Conservation (phyloP, 352 stramenopile species). For the Globisporangium irregulare region DNA sequence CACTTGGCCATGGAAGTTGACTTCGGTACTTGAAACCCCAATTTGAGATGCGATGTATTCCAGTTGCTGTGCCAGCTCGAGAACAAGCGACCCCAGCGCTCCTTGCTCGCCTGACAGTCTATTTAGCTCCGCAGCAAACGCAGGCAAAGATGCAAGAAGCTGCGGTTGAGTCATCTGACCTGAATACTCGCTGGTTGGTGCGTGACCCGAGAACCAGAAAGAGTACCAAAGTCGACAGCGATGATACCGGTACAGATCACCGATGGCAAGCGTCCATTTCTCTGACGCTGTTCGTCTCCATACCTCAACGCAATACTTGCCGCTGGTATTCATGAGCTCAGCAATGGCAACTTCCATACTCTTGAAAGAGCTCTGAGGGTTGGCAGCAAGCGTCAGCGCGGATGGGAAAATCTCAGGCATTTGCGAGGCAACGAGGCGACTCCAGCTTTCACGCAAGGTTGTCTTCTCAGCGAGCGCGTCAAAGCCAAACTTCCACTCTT, state of each 20-base stretch:
- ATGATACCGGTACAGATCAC: constrained; percentile 19
- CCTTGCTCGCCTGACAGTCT: constrained; percentile 33
- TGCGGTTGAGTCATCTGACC: constrained; percentile 29
- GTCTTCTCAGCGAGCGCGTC: neutral
- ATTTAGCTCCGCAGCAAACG: constrained; percentile 36
- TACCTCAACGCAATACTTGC: neutral
- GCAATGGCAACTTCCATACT: constrained; percentile 4
- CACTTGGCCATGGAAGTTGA: constrained; percentile 29
- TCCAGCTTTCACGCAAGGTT: constrained; percentile 25
- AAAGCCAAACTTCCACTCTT: constrained; percentile 53
- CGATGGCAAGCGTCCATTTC: constrained; percentile 9
- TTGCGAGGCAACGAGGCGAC: constrained; percentile 25
- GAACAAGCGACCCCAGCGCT: constrained; percentile 28
- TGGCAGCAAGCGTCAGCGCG: constrained; percentile 11
- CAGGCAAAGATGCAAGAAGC: constrained; percentile 37
- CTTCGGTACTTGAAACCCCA: constrained; percentile 10
- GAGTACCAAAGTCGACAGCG: constrained; percentile 38
- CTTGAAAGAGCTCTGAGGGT: neutral
- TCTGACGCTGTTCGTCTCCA: constrained; percentile 5
- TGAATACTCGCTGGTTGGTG: constrained; percentile 5
- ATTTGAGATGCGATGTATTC: constrained; percentile 42
- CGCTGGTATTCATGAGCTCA: constrained; percentile 10
- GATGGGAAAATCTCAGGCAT: constrained; percentile 39
- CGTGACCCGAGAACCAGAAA: constrained; percentile 26
- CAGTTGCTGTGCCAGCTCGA: constrained; percentile 54